These are phyloP conservation scores for Nicotiana obtusifolia DNA, from an alignment of 257 asterid genomes.

Conservation along the genomic window DNA sequence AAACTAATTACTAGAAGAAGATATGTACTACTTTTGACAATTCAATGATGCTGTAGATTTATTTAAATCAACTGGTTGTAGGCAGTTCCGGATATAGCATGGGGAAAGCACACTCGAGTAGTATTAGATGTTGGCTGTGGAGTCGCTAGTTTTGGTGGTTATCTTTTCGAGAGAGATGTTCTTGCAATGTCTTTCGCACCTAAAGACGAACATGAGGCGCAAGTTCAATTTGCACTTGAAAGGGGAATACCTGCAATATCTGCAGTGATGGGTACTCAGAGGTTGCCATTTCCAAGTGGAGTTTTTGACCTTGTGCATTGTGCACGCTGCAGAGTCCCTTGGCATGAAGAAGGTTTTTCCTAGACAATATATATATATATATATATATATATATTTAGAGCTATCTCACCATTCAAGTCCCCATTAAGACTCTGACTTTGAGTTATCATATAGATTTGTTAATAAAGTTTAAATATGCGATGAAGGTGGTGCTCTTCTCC, in stretches of 20 bases:
- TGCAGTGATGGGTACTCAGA: constrained; percentile 86
- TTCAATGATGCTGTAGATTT: constrained; percentile 1
- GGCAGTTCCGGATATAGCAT: constrained; percentile 78
- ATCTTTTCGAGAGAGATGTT: constrained; percentile 75
- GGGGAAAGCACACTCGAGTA: constrained; percentile 80
- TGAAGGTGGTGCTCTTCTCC: constrained; percentile 79
- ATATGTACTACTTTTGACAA: not conserved
- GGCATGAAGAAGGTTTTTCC: constrained; percentile 72
- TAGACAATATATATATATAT: not conserved
- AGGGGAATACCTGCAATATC: constrained; percentile 93
- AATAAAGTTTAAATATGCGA: constrained; percentile 15
- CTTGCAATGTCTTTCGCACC: constrained; percentile 82
- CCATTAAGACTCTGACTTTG: not conserved
- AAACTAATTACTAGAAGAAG: not conserved
- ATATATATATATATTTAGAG: not conserved
- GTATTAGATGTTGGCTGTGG: constrained; percentile 85
- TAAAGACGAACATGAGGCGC: constrained; percentile 91
- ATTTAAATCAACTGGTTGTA: constrained; percentile 21
- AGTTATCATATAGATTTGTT: not conserved
- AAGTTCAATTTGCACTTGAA: constrained; percentile 83
- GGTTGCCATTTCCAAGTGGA: constrained; percentile 77
- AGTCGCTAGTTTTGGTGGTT: constrained; percentile 89
- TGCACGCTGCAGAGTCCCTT: constrained; percentile 94
- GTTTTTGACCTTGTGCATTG: constrained; percentile 85
- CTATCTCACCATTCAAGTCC: not conserved